Conservation (phyloP, 2,329 filamentous ascomycete species). For the Dryadomyces quercus-mongolicae region DNA sequence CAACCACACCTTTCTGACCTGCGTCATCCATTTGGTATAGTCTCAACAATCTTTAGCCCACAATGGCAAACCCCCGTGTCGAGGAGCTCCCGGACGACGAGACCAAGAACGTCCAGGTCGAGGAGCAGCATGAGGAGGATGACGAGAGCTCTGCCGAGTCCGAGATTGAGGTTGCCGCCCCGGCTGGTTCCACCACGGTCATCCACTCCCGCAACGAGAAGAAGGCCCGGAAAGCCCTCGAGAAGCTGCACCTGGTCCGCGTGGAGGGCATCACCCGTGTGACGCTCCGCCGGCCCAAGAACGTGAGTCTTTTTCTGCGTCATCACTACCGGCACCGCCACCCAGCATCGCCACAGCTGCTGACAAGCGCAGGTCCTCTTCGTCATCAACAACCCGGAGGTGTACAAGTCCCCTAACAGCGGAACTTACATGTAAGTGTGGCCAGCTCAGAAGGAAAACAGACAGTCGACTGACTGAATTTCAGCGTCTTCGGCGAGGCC, state of each 20-base stretch:
- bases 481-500: slow-evolving; percentile 96
- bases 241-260: slow-evolving; percentile 94
- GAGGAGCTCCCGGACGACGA: slow-evolving; percentile 94
- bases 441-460: not conserved
- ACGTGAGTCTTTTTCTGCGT: slow-evolving; percentile 77
- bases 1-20: not conserved
- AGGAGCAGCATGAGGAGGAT: slow-evolving; percentile 55
- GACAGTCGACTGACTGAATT: not conserved
- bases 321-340: not conserved
- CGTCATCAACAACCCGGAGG: slow-evolving; percentile 98
- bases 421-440: slow-evolving; percentile 98
- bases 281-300: slow-evolving; percentile 95
- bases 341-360: slow-evolving; percentile 27
- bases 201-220: slow-evolving; percentile 99
- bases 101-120: slow-evolving; percentile 67
- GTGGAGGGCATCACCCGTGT: slow-evolving; percentile 96
- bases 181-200: slow-evolving; percentile 71
- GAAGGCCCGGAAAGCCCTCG: slow-evolving; percentile 99
- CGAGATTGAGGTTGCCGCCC: slow-evolving; percentile 60
- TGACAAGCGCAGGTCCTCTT: slow-evolving; percentile 94
- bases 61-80: slow-evolving; percentile 94
- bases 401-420: slow-evolving; percentile 98
- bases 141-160: slow-evolving; percentile 60
- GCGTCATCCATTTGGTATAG: not conserved
- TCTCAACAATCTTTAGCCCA: slow-evolving; percentile 19